A percentile compares a stretch with the other conserved stretches of the same genome.
Evolutionary conservation across 495 filamentous ascomycete species (phyloP).

Genomic region (Apodospora peruviana): DNA sequence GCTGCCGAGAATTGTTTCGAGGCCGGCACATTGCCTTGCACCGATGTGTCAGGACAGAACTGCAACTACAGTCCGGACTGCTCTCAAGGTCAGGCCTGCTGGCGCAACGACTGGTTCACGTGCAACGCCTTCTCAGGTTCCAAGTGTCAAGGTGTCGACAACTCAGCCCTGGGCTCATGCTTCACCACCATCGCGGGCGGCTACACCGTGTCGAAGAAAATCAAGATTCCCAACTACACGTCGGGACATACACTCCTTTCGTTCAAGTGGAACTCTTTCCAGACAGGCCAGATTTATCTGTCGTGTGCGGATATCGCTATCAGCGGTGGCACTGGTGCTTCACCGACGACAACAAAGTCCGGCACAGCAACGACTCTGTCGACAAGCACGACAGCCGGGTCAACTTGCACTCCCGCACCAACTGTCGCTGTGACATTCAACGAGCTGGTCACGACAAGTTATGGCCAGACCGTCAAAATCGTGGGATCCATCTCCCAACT

Average conservation of each 20-base stretch:
- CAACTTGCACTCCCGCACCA: conserved; percentile 37
- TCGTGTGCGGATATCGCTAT: conserved; percentile 52
- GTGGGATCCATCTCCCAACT: conserved; percentile 50
- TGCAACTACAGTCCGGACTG: conserved; percentile 52
- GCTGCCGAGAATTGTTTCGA: conserved; percentile 51
- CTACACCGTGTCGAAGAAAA: conserved; percentile 51
- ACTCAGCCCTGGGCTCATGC: conserved; percentile 39
- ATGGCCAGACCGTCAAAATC: conserved; percentile 56
- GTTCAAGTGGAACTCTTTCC: conserved; percentile 53
- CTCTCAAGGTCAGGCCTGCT: conserved; percentile 38
- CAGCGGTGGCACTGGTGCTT: conserved; percentile 1
- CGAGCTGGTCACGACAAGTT: conserved; percentile 45
- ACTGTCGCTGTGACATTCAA: conserved; percentile 56
- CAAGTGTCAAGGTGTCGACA: conserved; percentile 49
- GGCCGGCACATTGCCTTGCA: conserved; percentile 42
- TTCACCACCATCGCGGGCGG: conserved; percentile 48
- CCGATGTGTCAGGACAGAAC: conserved; percentile 45
- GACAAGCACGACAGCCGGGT: conserved; percentile 39
- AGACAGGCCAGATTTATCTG: conserved; percentile 52
- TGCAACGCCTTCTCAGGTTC: conserved; percentile 41
- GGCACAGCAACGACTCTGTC: conserved; percentile 40
- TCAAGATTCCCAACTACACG: conserved; percentile 41
- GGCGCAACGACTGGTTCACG: conserved; percentile 54
- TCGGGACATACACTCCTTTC: conserved; percentile 47
- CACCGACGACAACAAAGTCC: background rate